Conservation (phyloP, 805 yeast species). For the Lipomyces spencermartinsiae region DNA sequence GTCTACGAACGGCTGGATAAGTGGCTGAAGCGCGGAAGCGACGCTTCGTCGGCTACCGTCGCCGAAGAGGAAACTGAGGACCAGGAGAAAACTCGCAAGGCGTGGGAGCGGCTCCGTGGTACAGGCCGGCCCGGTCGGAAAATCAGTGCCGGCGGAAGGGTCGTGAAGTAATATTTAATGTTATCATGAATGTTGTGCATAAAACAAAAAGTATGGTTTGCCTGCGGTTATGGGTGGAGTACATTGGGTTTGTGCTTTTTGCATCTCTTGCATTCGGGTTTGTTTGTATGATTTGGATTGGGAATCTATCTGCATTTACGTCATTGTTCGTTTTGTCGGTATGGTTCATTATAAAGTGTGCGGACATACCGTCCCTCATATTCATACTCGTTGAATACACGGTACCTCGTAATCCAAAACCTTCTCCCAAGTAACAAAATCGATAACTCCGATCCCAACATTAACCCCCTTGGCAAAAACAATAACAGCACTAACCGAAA, state of each 20-base stretch:
- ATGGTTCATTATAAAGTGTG: neutral
- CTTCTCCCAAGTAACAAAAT: conserved; percentile 1
- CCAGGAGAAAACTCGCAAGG: conserved; percentile 18
- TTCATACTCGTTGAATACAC: neutral
- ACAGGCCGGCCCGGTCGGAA: conserved; percentile 25
- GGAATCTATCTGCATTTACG: neutral
- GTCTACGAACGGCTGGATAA: conserved; percentile 30
- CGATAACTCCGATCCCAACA: conserved; percentile 4
- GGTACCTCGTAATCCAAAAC: neutral
- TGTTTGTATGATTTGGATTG: neutral
- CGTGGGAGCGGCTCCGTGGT: conserved; percentile 24
- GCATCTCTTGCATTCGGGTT: conserved; percentile 1
- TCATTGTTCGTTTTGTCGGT: neutral
- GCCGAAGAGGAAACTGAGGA: conserved; percentile 23
- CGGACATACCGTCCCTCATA: neutral
- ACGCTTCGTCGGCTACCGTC: neutral
- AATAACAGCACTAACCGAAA: neutral
- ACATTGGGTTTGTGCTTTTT: neutral
- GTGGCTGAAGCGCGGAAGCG: conserved; percentile 11
- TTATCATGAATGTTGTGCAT: neutral
- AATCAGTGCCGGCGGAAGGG: conserved; percentile 33
- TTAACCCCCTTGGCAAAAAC: neutral
- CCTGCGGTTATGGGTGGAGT: neutral
- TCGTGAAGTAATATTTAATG: conserved; percentile 15
- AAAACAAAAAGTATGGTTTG: neutral